phyloP scores from a whole-genome alignment of 805 yeast genomes.

The Teunomyces aglyptinius region DNA sequence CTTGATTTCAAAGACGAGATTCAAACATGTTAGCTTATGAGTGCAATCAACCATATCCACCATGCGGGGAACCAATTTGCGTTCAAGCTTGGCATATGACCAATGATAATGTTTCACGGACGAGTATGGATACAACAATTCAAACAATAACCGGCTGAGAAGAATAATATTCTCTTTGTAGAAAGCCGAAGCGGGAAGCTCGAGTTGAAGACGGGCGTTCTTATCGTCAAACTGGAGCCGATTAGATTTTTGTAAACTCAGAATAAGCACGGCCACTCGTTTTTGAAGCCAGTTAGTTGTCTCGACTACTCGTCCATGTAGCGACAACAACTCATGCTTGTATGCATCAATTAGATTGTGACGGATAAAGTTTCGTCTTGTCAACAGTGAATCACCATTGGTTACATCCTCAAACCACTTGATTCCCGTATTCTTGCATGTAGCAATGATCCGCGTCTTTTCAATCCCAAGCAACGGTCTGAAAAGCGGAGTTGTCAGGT shows the following conservation, averaged over 20 bases:
- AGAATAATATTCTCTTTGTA: slow-evolving; percentile 14
- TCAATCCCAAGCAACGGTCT: slow-evolving; percentile 53
- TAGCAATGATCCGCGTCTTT: slow-evolving; percentile 46
- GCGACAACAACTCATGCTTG: neutral
- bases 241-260: slow-evolving; percentile 4
- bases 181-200: slow-evolving; percentile 11
- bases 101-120: slow-evolving; percentile 37
- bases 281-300: slow-evolving; percentile 1
- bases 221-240: slow-evolving; percentile 2
- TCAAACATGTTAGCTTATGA: slow-evolving; percentile 14
- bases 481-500: slow-evolving; percentile 16
- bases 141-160: slow-evolving; percentile 30
- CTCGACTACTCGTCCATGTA: neutral
- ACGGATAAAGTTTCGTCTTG: slow-evolving; percentile 58
- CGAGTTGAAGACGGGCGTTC: slow-evolving; percentile 11
- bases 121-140: slow-evolving; percentile 25
- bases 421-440: slow-evolving; percentile 42
- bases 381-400: slow-evolving; percentile 51
- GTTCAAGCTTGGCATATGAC: slow-evolving; percentile 37
- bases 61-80: slow-evolving; percentile 29
- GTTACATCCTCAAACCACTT: slow-evolving; percentile 73
- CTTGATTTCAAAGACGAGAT: slow-evolving; percentile 18
- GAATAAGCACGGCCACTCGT: slow-evolving; percentile 1
- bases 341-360: slow-evolving; percentile 16
- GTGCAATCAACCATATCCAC: neutral